Evolutionary conservation across 495 filamentous ascomycete species (phyloP), one percentile per base, ranked within the genome.

Genomic region (Astrothelium macrocarpum): DNA sequence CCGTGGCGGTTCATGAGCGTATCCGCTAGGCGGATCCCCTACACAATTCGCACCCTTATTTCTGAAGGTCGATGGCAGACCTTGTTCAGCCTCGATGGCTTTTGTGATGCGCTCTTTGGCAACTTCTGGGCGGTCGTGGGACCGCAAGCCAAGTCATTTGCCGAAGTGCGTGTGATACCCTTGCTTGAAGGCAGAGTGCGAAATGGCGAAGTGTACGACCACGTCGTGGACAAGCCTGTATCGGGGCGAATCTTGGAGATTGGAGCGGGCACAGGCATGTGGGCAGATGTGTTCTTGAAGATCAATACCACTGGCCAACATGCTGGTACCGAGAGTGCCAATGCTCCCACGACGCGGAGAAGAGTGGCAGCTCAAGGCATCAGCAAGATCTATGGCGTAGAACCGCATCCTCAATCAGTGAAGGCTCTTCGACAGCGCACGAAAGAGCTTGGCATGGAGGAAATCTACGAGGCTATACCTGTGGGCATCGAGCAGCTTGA

Each of bases 401-500:
- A 90, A 74, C 87, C 87, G 1, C 89, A 87, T 69, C 2, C 39
- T 0, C 73, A 72, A 0, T 78, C 87, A 0, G 87, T 90, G 71
- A 64, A 53, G 1, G 68, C 66, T 14, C 74, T 92, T 34, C 75
- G 75, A 2, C 62, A 64, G 0, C 78, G 76, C 20, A 76, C 87
- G 25, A 66, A 66, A 7, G 67, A 73, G 1, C 77, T 81, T 1
- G 83, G 82, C 0, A 71, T 91, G 12, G 70, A 76, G 0, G 79
- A 77, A n/a, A 78, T 80, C 16, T 92, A 91, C 73, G 79, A 80
- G 69, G 79, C 91, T 43, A 75, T 90, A 3, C 81, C 80, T 3
- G 80, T 82, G 5, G 84, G 86, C 4, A 82, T 85, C 18, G 81
- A 86, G 64, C 78, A 84, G 23, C 61, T 80, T 1, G 78, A 75